These are phyloP conservation scores for Rhizodiscina lignyota DNA, from an alignment of 495 filamentous ascomycete genomes.

Conservation along the genomic window DNA sequence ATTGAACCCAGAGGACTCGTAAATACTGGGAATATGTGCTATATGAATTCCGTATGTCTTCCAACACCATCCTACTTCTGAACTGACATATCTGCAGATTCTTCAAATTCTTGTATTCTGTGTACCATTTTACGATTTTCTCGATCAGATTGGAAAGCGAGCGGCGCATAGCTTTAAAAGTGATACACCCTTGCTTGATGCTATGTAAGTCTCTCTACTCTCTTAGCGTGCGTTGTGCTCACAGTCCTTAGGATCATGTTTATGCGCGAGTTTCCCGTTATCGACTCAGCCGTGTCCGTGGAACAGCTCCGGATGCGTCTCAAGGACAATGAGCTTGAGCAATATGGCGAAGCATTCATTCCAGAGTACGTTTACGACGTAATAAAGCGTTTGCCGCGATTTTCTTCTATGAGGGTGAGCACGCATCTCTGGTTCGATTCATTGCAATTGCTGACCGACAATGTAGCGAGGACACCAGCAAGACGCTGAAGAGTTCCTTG, in stretches of 20 bases:
- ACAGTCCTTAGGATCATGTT: slow-evolving; percentile 65
- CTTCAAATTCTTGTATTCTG: slow-evolving; percentile 88
- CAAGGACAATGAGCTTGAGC: slow-evolving; percentile 69
- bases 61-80: slow-evolving; percentile 3
- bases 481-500: slow-evolving; percentile 94
- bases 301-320: slow-evolving; percentile 57
- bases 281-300: slow-evolving; percentile 58
- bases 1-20: slow-evolving; percentile 88
- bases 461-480: slow-evolving; percentile 80
- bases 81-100: slow-evolving; percentile 35
- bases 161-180: slow-evolving; percentile 84
- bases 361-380: slow-evolving; percentile 94
- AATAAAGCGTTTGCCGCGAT: slow-evolving; percentile 69
- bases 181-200: slow-evolving; percentile 83
- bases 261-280: slow-evolving; percentile 78
- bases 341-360: slow-evolving; percentile 80
- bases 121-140: slow-evolving; percentile 82
- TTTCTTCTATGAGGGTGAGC: slow-evolving; percentile 76
- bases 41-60: slow-evolving; percentile 90
- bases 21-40: slow-evolving; percentile 98
- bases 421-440: not conserved
- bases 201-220: slow-evolving; percentile 46
- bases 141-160: slow-evolving; percentile 72
- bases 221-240: not conserved
- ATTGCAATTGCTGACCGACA: slow-evolving; percentile 14